These are phyloP conservation scores for Rugosomyces carneus DNA, from an alignment of 1,284 basidiomycete species.

Conservation along the genomic window DNA sequence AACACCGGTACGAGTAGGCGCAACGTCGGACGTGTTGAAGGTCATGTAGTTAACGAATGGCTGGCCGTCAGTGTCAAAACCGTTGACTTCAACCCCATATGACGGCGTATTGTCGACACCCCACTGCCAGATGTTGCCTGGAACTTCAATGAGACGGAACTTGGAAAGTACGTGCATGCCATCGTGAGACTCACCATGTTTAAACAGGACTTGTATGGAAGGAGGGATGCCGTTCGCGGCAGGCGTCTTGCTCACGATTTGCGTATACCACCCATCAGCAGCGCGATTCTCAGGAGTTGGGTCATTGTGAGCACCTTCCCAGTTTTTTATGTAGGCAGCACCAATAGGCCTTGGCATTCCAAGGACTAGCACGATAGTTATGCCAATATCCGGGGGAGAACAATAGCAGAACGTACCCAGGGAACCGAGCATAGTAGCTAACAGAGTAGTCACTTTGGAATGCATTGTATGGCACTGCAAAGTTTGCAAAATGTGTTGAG, in stretches of 20 bases:
- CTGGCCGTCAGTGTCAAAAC: constrained; percentile 12
- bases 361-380: background rate
- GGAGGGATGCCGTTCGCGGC: constrained; percentile 14
- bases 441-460: too few species aligned
- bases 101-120: constrained; percentile 10
- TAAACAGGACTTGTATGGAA: constrained; percentile 14
- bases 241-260: constrained; percentile 11
- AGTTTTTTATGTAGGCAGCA: constrained; percentile 9
- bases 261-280: constrained; percentile 16
- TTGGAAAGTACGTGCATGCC: background rate
- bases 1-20: background rate
- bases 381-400: too few species aligned
- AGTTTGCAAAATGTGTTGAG: too few species aligned
- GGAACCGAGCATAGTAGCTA: too few species aligned
- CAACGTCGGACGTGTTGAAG: constrained; percentile 11
- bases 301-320: constrained; percentile 15
- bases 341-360: constrained; percentile 4
- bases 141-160: background rate
- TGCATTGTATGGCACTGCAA: too few species aligned
- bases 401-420: too few species aligned
- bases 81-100: constrained; percentile 12
- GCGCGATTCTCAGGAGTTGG: constrained; percentile 8
- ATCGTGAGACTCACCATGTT: constrained; percentile 9
- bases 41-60: constrained; percentile 7
- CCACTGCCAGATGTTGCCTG: constrained; percentile 15